Evolutionary conservation across 1,284 basidiomycete species (phyloP).

Genomic region (Tilletia walkeri): DNA sequence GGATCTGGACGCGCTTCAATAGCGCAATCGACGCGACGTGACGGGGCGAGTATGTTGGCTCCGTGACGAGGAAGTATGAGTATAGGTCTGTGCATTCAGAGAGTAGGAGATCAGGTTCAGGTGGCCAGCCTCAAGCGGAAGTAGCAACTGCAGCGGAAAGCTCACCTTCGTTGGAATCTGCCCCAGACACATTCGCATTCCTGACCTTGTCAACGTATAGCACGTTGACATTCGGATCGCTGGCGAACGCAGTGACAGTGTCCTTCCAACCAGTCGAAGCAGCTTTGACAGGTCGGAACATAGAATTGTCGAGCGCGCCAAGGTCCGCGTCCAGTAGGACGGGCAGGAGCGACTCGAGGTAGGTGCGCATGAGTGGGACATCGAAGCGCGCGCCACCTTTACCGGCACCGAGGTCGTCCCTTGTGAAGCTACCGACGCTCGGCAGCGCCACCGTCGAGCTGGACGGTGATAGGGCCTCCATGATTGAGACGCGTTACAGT

Average conservation of each 20-base stretch:
- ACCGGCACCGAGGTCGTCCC: conserved; percentile 1
- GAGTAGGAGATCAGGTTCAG: neutral
- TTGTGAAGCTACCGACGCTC: neutral
- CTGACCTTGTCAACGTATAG: conserved; percentile 47
- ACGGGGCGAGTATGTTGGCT: conserved; percentile 68
- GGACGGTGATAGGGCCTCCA: conserved; percentile 14
- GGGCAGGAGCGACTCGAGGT: conserved; percentile 35
- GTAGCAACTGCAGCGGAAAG: neutral
- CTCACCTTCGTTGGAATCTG: conserved; percentile 22
- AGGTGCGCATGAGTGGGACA: conserved; percentile 17
- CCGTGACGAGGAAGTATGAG: conserved; percentile 7
- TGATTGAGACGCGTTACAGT: neutral
- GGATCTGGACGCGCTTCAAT: conserved; percentile 82
- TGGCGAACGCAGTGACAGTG: conserved; percentile 33
- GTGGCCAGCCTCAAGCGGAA: no score
- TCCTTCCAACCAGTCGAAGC: conserved; percentile 30
- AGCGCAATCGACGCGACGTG: conserved; percentile 84
- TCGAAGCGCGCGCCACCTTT: conserved; percentile 14
- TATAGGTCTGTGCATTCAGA: conserved; percentile 11
- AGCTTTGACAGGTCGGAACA: conserved; percentile 29
- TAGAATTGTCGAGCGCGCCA: conserved; percentile 24
- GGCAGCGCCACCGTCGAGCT: conserved; percentile 2
- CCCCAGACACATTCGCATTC: conserved; percentile 8
- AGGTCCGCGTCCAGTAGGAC: conserved; percentile 34
- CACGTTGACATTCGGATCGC: conserved; percentile 35